Conservation (phyloP, 257 asterid species). For the Solanum chaucha region DNA sequence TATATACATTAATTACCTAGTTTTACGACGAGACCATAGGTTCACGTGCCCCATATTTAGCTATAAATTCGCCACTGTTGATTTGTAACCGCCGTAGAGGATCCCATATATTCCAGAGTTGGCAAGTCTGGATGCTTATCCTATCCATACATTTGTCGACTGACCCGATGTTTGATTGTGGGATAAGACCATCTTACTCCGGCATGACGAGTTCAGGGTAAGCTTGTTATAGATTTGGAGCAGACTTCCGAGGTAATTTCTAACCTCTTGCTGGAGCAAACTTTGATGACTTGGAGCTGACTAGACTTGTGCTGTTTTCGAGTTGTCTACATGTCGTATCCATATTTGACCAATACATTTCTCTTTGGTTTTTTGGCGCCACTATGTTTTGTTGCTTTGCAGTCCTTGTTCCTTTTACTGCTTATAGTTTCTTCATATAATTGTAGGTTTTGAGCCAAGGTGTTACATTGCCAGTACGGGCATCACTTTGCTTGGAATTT, state of each 20-base stretch:
- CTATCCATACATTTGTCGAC: neutral
- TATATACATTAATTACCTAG: neutral
- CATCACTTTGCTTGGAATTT: neutral
- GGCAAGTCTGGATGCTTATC: neutral
- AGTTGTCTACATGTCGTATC: neutral
- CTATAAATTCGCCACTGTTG: neutral
- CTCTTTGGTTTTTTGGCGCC: neutral
- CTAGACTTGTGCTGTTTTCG: neutral
- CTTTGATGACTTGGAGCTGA: neutral
- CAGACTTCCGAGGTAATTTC: neutral
- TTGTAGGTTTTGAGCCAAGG: slow-evolving; percentile 1
- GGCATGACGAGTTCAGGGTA: neutral
- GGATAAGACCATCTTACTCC: neutral
- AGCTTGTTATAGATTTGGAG: neutral
- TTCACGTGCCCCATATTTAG: neutral
- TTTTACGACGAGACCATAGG: neutral
- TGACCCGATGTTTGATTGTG: neutral
- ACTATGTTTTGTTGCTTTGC: neutral
- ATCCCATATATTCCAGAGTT: neutral
- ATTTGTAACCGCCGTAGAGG: neutral
- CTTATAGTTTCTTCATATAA: neutral
- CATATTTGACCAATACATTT: neutral
- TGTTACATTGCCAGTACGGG: neutral
- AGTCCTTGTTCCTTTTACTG: neutral
- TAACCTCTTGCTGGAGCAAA: neutral